Evolutionary conservation across 169 alveolate species (phyloP), one percentile per base, ranked within the genome.

Genomic region (Plasmodium blacklocki): DNA sequence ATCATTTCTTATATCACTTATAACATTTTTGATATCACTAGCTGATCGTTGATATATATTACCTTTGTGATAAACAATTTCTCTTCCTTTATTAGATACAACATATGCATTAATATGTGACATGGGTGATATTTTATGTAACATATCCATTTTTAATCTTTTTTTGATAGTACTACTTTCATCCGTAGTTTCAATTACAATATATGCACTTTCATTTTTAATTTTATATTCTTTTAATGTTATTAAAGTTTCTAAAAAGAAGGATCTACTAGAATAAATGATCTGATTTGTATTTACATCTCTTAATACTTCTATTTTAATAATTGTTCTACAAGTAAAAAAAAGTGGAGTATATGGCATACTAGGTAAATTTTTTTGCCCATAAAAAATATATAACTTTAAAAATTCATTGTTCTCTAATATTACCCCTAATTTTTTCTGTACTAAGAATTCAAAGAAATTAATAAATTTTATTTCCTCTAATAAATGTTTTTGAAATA

Each of bases 131-230:
- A 78, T 78, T 29, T 56, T 63, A 60, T 64, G 52, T 23, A 78
- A 60, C 78, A 78, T 78, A 32, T 78, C 89, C 76, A 78, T 64
- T 64, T 78, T 78, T n/a, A 78, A 45, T 78, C 78, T 78, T n/a
- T 78, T 78, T 56, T 78, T 78, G 3, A 64, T 78, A 14, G 89
- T 29, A 43, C 78, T 78, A 18, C 18, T 78, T 78, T 78, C 89
- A 78, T 78, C 76, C 0, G 89, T 64, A 2, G 89, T 78, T 64
- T 78, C 89, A 21, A 78, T 78, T n/a, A 66, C 43, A 18, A 78
- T 63, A 45, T 64, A 78, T 4, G 89, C 89, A 58, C 89, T 78
- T 26, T 78, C 76, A 71, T 78, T 78, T 52, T 52, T 78, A 18
- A 78, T 49, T 66, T 78, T 78, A 50, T 78, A 78, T 18, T 78